Evolutionary conservation across 2,329 filamentous ascomycete species (phyloP), one percentile per base, ranked within the genome.

Genomic region (Pestalotiopsis sp.): DNA sequence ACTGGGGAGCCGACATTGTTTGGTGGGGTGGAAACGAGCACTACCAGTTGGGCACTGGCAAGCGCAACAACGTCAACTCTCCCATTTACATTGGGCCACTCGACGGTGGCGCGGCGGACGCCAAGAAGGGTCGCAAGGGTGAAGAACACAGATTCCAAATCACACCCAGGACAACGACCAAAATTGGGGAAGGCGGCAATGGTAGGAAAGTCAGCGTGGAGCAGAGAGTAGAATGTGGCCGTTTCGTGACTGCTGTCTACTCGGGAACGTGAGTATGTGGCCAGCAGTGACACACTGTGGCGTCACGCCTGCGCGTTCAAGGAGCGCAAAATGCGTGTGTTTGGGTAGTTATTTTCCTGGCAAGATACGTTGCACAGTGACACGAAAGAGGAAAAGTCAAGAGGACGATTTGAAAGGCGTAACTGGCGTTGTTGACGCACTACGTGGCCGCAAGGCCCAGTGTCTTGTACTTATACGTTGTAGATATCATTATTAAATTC

Each of bases 1-100:
- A 96, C 78, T 97, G 91, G 89, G 96, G 96, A 63, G 90, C 92
- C 4, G 96, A 98, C 78, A 91, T 95, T 38, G 79, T 98, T 1
- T 97, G 93, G 85, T 99, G 95, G 93, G 96, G 96, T 70, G 94
- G 94, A 66, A 99, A 98, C 76, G 95, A 98, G 82, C 89, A 91
- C 78, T 98, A 92, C 80, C 96, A 99, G 81, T 88, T 99, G 31
- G 96, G 96, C 13, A 98, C 92, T 0, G 95, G 96, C 36, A 97
- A 92, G 84, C 85, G 95, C 70, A 96, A 89, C 75, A 98, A 98
- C 76, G 77, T 92, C 11, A 88, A 89, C 66, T 85, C 87, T 13
- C 96, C 96, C 1, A 85, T 86, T 1, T 95, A 97, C 77, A 94
- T 98, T 66, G 89, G 90, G 40, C 92, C 93, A 14, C 80, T 95